These are phyloP conservation scores for Plasmodium relictum DNA, from an alignment of 169 alveolate species.

Conservation along the genomic window DNA sequence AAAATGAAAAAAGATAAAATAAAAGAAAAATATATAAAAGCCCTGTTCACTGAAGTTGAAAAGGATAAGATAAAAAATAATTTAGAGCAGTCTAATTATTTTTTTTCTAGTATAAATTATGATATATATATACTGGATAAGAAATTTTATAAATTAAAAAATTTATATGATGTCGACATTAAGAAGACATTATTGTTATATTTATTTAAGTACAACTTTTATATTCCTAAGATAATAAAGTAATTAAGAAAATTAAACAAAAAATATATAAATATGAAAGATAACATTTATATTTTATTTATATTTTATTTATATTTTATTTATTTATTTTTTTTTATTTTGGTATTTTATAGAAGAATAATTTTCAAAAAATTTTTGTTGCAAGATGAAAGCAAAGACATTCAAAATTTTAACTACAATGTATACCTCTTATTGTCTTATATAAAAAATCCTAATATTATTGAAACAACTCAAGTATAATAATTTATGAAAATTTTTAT, in stretches of 20 bases:
- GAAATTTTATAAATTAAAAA: constrained; percentile 40
- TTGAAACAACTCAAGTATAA: constrained; percentile 59
- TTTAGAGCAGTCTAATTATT: constrained; percentile 6
- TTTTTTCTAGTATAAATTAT: constrained; percentile 15
- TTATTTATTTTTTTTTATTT: background rate
- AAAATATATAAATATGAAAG: background rate
- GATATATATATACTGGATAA: constrained; percentile 46
- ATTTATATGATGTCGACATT: constrained; percentile 15
- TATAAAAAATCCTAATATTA: constrained; percentile 53
- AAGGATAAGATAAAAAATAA: constrained; percentile 14
- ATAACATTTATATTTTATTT: background rate
- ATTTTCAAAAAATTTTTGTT: constrained; percentile 63
- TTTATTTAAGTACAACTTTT: constrained; percentile 38
- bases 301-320: constrained; percentile 2
- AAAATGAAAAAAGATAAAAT: constrained; percentile 44
- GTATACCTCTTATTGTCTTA: constrained; percentile 62
- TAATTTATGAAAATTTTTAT: no score
- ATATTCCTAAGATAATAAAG: constrained; percentile 58
- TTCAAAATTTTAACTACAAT: constrained; percentile 43
- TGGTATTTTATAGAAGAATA: constrained; percentile 25
- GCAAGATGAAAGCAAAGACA: constrained; percentile 31
- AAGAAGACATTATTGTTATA: constrained; percentile 38
- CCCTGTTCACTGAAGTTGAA: constrained; percentile 33
- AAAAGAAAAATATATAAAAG: constrained; percentile 41
- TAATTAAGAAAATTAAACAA: constrained; percentile 14